Percentiles rank a stretch among this genome's conserved stretches.
phyloP scores from a whole-genome alignment of 352 stramenopile species.

The Pythium utonaiense region DNA sequence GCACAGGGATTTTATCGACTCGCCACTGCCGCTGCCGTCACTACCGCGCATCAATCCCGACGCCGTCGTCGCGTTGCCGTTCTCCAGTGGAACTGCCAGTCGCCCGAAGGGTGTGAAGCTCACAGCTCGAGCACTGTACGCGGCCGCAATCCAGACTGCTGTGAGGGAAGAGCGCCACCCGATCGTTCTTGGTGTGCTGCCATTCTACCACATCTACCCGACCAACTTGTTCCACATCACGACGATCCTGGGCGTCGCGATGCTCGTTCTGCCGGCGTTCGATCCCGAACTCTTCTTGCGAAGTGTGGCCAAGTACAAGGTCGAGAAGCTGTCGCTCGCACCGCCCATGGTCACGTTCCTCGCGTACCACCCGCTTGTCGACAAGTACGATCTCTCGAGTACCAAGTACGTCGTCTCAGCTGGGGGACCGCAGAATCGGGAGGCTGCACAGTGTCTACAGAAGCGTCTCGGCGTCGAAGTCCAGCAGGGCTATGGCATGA shows the following conservation, averaged over 20 bases:
- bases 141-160: constrained; percentile 81
- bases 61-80: constrained; percentile 68
- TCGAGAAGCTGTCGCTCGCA: constrained; percentile 52
- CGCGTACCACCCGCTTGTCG: constrained; percentile 85
- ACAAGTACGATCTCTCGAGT: constrained; percentile 88
- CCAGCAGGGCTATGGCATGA: constrained; percentile 38
- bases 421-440: constrained; percentile 64
- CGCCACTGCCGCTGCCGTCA: background rate
- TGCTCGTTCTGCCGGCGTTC: constrained; percentile 47
- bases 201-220: constrained; percentile 93
- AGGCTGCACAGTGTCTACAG: constrained; percentile 45
- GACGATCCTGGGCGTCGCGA: constrained; percentile 77
- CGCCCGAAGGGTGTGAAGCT: constrained; percentile 87
- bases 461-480: constrained; percentile 37
- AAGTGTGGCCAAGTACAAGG: constrained; percentile 55
- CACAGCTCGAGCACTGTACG: constrained; percentile 82
- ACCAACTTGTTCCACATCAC: constrained; percentile 57
- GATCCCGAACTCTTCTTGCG: constrained; percentile 85
- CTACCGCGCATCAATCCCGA: constrained; percentile 42
- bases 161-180: constrained; percentile 48
- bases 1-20: background rate
- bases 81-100: constrained; percentile 92
- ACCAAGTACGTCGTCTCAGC: constrained; percentile 61
- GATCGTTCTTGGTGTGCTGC: constrained; percentile 61
- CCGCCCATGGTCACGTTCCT: constrained; percentile 82